Percentiles rank a stretch among this genome's conserved stretches.
phyloP scores from a whole-genome alignment of 331 rosid genomes.

The Arachis monticola region DNA sequence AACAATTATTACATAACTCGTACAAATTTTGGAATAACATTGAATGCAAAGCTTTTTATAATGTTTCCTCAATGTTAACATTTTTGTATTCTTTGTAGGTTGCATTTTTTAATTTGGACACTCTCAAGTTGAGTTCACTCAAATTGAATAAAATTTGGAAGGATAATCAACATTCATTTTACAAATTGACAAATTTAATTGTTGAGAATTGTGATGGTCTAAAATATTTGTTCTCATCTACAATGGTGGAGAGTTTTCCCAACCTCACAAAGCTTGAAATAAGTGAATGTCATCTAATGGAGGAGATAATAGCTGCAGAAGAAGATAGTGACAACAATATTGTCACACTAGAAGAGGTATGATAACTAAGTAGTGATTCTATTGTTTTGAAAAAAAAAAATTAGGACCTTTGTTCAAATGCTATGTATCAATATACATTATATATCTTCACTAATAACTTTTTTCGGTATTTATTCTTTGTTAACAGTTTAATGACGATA shows the following conservation, averaged over 20 bases:
- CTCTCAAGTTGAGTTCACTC: neutral
- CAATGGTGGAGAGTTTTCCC: neutral
- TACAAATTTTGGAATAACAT: no score
- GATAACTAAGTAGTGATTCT: neutral
- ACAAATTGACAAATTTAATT: constrained; percentile 1
- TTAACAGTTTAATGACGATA: neutral
- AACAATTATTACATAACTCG: no score
- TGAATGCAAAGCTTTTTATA: no score
- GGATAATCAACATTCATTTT: neutral
- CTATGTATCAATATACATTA: neutral
- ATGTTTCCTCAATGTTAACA: no score
- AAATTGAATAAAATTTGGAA: constrained; percentile 11
- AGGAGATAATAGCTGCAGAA: neutral
- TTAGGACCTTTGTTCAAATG: neutral
- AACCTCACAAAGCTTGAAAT: neutral
- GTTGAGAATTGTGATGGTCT: constrained; percentile 13
- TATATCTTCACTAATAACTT: no score
- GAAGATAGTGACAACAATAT: neutral
- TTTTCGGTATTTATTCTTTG: no score
- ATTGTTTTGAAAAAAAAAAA: neutral
- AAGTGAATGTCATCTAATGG: constrained; percentile 12
- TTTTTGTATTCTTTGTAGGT: constrained; percentile 7
- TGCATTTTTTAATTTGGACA: constrained; percentile 18
- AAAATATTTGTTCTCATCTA: constrained; percentile 19
- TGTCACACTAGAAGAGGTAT: neutral